Evolutionary conservation across 2,329 filamentous ascomycete genomes (phyloP), one percentile per base, ranked within the genome.

Genomic region (Scedosporium dehoogii): DNA sequence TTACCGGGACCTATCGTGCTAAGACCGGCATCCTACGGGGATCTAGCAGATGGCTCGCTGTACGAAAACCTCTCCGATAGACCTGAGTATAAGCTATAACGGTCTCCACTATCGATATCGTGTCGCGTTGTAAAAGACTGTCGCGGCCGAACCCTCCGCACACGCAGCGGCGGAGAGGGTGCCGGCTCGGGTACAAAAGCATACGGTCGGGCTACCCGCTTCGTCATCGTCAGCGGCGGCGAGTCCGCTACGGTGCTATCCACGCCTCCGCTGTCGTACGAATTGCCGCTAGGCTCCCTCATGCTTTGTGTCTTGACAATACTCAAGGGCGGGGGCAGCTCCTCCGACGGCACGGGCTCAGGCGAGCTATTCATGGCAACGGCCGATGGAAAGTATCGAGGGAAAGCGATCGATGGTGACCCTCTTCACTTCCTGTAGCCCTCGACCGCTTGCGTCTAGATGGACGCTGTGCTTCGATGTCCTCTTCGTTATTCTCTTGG

Each of bases 91-190:
- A 62, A 14, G 7, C 53, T 23, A 10, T 46, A 18, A n/a, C 38
- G n/a, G 21, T 68, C 33, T 42, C 33, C 55, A 27, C 56, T 12
- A 16, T 53, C 33, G 18, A n/a, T 21, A 25, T 29, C 12, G 18
- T 21, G n/a, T 4, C 14, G 21, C 23, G 57, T 42, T 6, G 29
- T 21, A 10, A 59, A 44, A 3, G 38, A 33, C 14, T 25, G 18
- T 16, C 60, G 41, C 23, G 60, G 60, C 25, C 60, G 33, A 12
- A 53, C 46, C 14, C 60, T 62, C 23, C n/a, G 41, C 53, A 62
- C 23, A 18, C 23, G 33, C 23, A 62, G 14, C 9, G 60, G 53
- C 16, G 60, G 51, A n/a, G 60, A 58, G 29, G 60, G 53, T 18
- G 60, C 44, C 51, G 33, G 10, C 33, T 44, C 29, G 6, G 38